Base-by-base conservation (phyloP, 495 filamentous ascomycete species). In the Hypoxylon cercidicola region DNA sequence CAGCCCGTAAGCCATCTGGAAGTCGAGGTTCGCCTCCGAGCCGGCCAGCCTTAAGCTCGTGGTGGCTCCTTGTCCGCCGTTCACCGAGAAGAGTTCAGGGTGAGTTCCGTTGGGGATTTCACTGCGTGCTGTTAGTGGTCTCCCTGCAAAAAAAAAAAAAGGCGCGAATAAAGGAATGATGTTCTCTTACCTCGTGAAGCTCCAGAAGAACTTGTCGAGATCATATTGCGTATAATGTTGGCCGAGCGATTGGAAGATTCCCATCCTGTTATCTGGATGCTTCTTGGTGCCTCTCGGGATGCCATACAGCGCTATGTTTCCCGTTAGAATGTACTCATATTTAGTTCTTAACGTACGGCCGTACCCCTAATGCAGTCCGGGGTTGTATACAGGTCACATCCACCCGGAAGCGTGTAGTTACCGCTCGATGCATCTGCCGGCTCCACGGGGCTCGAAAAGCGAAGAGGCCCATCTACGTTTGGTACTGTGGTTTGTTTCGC, bases 121-220 rank as follows among this genome's bases (percentile, higher is more conserved):
- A 11, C 72, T 62, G 45, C 58, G 10, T 46, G 1, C 9, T 3
- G n/a, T 61, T 30, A 67, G 35, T 35, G 21, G 15, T 34, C 21
- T 46, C n/a, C n/a, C 0, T 2, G 15, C 4, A 8, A 16, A 4
- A 37, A 11, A 23, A 49, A 9, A 5, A 43, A 13, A 11, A 51
- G n/a, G n/a, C n/a, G 23, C 23, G 4, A n/a, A 11, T 8, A 0
- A 4, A 16, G 3, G 13, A 15, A 15, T 40, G 30, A 11, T 1
- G 1, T 32, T 32, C n/a, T 19, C 59, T 48, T 47, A 75, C 72
- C 57, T 53, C 1, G 72, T 69, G 25, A 82, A 85, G 25, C 80
- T 80, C 13, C 64, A 68, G 74, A 88, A 89, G 73, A 85, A 89
- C 4, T 78, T 64, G 57, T 89, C 74, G 3, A 90, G 74, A 59